These are phyloP conservation scores for Phaeodactylum tricornutum DNA, from an alignment of 108 stramenopile genomes.

Conservation along the genomic window DNA sequence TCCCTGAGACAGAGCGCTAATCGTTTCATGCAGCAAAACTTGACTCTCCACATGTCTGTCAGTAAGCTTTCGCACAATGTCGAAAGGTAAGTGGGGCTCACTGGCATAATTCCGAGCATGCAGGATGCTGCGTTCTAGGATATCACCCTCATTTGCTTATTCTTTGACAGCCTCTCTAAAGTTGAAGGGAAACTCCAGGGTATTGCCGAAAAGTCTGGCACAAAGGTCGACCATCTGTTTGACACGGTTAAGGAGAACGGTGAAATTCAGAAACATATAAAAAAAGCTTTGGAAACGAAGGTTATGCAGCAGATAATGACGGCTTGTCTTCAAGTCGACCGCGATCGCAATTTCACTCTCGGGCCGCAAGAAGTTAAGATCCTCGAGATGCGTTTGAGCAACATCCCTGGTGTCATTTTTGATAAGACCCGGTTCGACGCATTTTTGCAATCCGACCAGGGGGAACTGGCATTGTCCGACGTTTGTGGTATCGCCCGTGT, in stretches of 20 bases:
- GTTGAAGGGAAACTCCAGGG: slow-evolving; percentile 8
- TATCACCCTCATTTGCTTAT: not conserved
- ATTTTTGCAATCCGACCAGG: slow-evolving; percentile 1
- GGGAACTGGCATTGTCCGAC: slow-evolving; percentile 10
- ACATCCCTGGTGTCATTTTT: slow-evolving; percentile 9
- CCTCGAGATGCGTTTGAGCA: slow-evolving; percentile 14
- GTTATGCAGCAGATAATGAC: slow-evolving; percentile 17
- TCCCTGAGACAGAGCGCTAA: slow-evolving; percentile 13
- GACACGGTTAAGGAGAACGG: slow-evolving; percentile 18
- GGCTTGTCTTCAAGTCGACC: slow-evolving; percentile 12
- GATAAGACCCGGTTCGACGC: slow-evolving; percentile 15
- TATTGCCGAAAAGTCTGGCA: slow-evolving; percentile 15
- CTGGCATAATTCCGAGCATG: not conserved
- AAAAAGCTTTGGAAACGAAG: slow-evolving; percentile 5
- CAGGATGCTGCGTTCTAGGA: not conserved
- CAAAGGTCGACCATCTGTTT: slow-evolving; percentile 8
- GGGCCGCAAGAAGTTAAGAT: slow-evolving; percentile 8
- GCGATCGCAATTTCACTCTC: slow-evolving; percentile 10
- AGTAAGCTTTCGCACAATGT: slow-evolving; percentile 7
- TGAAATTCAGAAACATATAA: slow-evolving; percentile 9
- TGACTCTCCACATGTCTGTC: slow-evolving; percentile 8
- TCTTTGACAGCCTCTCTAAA: slow-evolving; percentile 1
- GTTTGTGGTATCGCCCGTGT: slow-evolving; percentile 28
- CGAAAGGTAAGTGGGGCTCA: slow-evolving; percentile 1
- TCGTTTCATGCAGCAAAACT: slow-evolving; percentile 10